These are phyloP conservation scores for Microcera coccophila DNA, from an alignment of 2,329 filamentous ascomycete genomes.

Conservation along the genomic window DNA sequence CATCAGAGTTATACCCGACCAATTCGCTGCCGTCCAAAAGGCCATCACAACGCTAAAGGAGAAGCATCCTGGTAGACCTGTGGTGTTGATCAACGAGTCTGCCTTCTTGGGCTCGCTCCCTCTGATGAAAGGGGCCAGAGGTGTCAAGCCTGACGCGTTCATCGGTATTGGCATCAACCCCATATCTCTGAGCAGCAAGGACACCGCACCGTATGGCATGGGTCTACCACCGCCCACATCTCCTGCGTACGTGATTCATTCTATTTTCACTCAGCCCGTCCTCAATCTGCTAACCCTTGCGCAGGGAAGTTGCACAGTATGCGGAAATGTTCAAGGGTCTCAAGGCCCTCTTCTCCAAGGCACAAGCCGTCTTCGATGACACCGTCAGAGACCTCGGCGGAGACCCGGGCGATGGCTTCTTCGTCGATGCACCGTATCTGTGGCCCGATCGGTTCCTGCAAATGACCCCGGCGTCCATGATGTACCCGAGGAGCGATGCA, in stretches of 20 bases:
- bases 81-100: background rate
- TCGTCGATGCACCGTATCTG: background rate
- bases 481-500: conserved; percentile 1
- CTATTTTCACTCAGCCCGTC: background rate
- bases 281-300: background rate
- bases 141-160: background rate
- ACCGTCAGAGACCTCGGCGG: background rate
- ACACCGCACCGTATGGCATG: background rate
- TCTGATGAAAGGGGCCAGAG: background rate
- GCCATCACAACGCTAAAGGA: background rate
- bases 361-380: background rate
- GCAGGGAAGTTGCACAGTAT: background rate
- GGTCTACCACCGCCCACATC: background rate
- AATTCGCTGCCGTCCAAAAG: background rate
- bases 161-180: background rate
- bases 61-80: background rate
- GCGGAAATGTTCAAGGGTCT: background rate
- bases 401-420: background rate
- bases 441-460: conserved; percentile 1
- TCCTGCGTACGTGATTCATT: background rate
- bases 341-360: background rate
- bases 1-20: background rate
- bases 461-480: background rate
- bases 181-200: background rate
- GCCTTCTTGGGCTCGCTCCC: background rate